A percentile compares a stretch with the other conserved stretches of the same genome.
phyloP scores from a whole-genome alignment of 345 rosid genomes.

The Populus pruinosa region DNA sequence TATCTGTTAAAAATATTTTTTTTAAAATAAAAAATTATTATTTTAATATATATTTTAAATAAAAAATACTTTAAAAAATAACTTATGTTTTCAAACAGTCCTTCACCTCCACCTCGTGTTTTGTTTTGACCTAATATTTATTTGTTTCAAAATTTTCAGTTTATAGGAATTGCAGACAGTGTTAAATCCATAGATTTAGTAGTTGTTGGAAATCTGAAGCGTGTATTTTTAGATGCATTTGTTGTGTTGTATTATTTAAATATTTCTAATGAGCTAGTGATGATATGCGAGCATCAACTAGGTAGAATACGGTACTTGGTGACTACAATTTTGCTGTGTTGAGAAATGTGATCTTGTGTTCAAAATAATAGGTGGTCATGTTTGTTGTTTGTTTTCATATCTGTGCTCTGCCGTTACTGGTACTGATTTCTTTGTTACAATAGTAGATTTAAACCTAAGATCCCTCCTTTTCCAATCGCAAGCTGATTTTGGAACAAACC shows the following conservation, averaged over 20 bases:
- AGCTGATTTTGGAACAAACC: background rate
- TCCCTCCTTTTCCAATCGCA: no score
- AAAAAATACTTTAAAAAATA: no score
- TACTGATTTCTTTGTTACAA: background rate
- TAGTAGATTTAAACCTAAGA: background rate
- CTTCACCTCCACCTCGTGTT: conserved; percentile 63
- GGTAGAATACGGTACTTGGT: background rate
- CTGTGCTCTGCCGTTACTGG: background rate
- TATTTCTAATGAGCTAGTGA: background rate
- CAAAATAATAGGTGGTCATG: background rate
- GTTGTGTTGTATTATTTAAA: background rate
- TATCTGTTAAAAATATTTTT: no score
- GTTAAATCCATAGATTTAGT: background rate
- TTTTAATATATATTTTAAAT: no score
- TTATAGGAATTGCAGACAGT: background rate
- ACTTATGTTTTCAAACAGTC: conserved; percentile 41
- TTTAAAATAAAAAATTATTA: no score
- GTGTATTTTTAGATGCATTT: background rate
- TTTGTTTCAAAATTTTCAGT: background rate
- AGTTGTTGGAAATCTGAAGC: background rate
- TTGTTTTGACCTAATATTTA: background rate
- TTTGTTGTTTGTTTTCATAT: background rate
- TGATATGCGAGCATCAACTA: background rate
- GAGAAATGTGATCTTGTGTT: background rate
- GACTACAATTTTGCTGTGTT: background rate